These are phyloP conservation scores for Termitomyces bulborhizus DNA, from an alignment of 768 basidiomycete genomes.

Conservation along the genomic window DNA sequence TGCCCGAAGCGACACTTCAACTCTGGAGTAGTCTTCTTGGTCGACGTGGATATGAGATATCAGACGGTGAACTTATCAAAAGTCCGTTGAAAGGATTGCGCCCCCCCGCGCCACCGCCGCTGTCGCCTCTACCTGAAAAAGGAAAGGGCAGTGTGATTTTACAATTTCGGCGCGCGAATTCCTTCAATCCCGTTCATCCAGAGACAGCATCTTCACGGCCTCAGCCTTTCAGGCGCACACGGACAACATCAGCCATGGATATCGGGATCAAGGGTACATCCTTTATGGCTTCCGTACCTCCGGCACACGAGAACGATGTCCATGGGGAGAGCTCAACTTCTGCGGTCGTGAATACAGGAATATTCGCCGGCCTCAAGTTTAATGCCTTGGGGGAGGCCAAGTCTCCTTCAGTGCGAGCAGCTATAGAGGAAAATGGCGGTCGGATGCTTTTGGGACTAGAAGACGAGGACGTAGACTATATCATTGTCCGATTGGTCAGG, in stretches of 20 bases:
- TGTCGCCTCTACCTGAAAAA: slow-evolving; percentile 12
- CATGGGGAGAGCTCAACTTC: slow-evolving; percentile 18
- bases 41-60: slow-evolving; percentile 59
- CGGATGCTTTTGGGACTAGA: slow-evolving; percentile 35
- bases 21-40: slow-evolving; percentile 69
- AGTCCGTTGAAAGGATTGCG: slow-evolving; percentile 45
- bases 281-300: slow-evolving; percentile 12
- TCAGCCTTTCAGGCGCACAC: slow-evolving; percentile 42
- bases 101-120: slow-evolving; percentile 12
- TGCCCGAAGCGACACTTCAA: slow-evolving; percentile 55
- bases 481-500: slow-evolving; percentile 74
- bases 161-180: slow-evolving; percentile 56
- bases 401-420: slow-evolving; percentile 45
- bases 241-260: slow-evolving; percentile 20
- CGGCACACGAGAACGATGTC: slow-evolving; percentile 5
- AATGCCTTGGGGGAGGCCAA: slow-evolving; percentile 65
- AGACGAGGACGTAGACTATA: slow-evolving; percentile 51
- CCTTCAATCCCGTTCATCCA: slow-evolving; percentile 44
- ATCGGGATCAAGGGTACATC: not conserved
- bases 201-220: slow-evolving; percentile 19
- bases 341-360: slow-evolving; percentile 10
- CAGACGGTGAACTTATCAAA: slow-evolving; percentile 51
- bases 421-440: slow-evolving; percentile 59
- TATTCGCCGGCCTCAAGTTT: slow-evolving; percentile 56
- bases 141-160: slow-evolving; percentile 42